Base-by-base conservation (phyloP, 73 alveolate species). In the Tetrahymena elliotti region DNA sequence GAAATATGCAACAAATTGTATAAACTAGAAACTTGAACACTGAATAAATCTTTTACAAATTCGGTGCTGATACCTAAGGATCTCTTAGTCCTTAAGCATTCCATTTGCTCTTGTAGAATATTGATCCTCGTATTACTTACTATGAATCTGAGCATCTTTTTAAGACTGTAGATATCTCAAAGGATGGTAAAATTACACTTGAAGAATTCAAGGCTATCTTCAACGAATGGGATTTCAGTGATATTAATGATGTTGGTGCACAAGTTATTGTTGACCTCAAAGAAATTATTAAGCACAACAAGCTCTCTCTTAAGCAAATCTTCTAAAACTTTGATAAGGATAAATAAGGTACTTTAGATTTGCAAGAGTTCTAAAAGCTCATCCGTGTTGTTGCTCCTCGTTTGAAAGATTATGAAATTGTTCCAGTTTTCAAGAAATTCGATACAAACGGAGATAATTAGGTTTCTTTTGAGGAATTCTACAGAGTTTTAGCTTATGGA, bases 251-350 rank as follows among this genome's bases (percentile, higher is more conserved):
- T 88, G 84, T 94, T 20, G 96, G 95, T 35, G 95, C 83, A 4
- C 38, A 94, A 84, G 47, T 94, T 34, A 94, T 94, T 88, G 52
- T 53, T 36, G 96, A 94, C 84, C 88, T 94, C 22, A 94, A 94
- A 38, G 96, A 94, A 94, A 94, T 94, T 38, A 94, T 94, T 24
- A 94, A 94, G 83, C 95, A 94, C 31, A 94, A 94, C 36, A 94
- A 94, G 33, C 82, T 94, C 31, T 84, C 82, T 39, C 93, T 94
- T 11, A 94, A 39, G 18, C 93, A 94, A 4, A 94, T 94, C 33
- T 94, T 94, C 36, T 36, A 84, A 37, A 94, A 94, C 53, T 94
- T 94, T 41, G 96, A 94, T 40, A 88, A 84, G 52, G 96, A 94
- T 52, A 94, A 52, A 88, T 52, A 94, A 88, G 96, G 96, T 33